Evolutionary conservation across 2,329 filamentous ascomycete species (phyloP).

Genomic region (Trichophyton rubrum): DNA sequence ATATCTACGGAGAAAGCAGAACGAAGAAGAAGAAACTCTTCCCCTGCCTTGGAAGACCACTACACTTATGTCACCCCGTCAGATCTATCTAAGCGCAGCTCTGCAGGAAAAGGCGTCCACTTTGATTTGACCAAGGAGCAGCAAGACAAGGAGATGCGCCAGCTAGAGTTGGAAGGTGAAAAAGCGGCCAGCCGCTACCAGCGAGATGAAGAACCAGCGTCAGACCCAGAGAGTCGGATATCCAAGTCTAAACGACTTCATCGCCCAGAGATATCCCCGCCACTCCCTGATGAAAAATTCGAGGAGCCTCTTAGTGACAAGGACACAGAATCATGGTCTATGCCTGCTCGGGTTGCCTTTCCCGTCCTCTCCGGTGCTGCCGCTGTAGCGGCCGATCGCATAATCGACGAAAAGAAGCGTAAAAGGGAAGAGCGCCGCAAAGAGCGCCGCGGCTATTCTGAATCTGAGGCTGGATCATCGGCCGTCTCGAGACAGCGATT

Average conservation of each 20-base stretch:
- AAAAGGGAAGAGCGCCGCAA: slow-evolving; percentile 17
- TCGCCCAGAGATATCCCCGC: not conserved
- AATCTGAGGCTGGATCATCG: slow-evolving; percentile 13
- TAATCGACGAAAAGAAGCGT: not conserved
- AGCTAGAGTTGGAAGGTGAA: slow-evolving; percentile 13
- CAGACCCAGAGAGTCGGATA: not conserved
- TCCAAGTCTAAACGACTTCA: not conserved
- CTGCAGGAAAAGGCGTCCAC: slow-evolving; percentile 36
- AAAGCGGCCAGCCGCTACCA: slow-evolving; percentile 11
- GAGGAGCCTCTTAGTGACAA: not conserved
- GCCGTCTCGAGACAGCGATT: not conserved
- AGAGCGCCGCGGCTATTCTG: slow-evolving; percentile 23
- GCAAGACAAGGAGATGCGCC: slow-evolving; percentile 35
- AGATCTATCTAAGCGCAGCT: slow-evolving; percentile 21
- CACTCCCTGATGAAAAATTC: not conserved
- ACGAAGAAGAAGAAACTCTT: slow-evolving; percentile 36
- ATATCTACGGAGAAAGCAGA: slow-evolving; percentile 11
- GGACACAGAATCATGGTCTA: slow-evolving; percentile 1
- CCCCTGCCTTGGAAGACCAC: slow-evolving; percentile 29
- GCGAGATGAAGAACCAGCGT: slow-evolving; percentile 4
- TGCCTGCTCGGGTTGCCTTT: slow-evolving; percentile 33
- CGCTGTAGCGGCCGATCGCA: slow-evolving; percentile 14
- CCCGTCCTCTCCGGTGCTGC: slow-evolving; percentile 31
- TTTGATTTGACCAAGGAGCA: slow-evolving; percentile 48
- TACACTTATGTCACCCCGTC: slow-evolving; percentile 16